Conservation (phyloP, 1,139 yeast genomes). For the Debaryomyces udenii region DNA sequence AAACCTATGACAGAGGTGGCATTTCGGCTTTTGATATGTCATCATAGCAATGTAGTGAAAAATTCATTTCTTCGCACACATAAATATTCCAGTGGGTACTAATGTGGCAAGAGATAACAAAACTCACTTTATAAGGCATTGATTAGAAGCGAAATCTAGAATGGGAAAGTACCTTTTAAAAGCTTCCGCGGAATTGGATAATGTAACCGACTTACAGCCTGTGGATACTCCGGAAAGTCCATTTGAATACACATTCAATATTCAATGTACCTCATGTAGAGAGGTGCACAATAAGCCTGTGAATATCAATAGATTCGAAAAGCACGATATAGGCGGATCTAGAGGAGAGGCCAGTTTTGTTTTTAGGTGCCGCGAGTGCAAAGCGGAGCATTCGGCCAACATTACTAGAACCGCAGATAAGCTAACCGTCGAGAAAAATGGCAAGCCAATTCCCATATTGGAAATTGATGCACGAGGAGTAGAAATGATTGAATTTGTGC, state of each 20-base stretch:
- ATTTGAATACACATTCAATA: slow-evolving; percentile 71
- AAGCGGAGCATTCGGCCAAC: slow-evolving; percentile 43
- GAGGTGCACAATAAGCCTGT: slow-evolving; percentile 78
- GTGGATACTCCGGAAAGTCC: slow-evolving; percentile 62
- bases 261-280: slow-evolving; percentile 80
- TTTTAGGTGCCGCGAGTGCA: slow-evolving; percentile 74
- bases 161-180: slow-evolving; percentile 52
- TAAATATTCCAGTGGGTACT: too few relatives aligned
- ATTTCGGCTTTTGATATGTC: too few relatives aligned
- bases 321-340: slow-evolving; percentile 66
- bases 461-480: slow-evolving; percentile 87
- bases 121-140: too few relatives aligned
- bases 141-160: neutral
- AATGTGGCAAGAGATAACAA: too few relatives aligned
- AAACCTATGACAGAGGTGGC: too few relatives aligned
- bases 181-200: slow-evolving; percentile 61
- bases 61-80: too few relatives aligned
- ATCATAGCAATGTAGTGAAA: too few relatives aligned
- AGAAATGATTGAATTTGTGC: slow-evolving; percentile 68
- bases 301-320: slow-evolving; percentile 64
- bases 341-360: slow-evolving; percentile 86
- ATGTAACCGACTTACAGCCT: slow-evolving; percentile 67
- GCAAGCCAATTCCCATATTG: slow-evolving; percentile 48
- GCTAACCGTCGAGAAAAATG: slow-evolving; percentile 31
- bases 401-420: slow-evolving; percentile 37